A percentile compares a stretch with the other conserved stretches of the same genome.
Evolutionary conservation across 2,329 filamentous ascomycete species (phyloP).

Genomic region (Exutisphaerella laricina): DNA sequence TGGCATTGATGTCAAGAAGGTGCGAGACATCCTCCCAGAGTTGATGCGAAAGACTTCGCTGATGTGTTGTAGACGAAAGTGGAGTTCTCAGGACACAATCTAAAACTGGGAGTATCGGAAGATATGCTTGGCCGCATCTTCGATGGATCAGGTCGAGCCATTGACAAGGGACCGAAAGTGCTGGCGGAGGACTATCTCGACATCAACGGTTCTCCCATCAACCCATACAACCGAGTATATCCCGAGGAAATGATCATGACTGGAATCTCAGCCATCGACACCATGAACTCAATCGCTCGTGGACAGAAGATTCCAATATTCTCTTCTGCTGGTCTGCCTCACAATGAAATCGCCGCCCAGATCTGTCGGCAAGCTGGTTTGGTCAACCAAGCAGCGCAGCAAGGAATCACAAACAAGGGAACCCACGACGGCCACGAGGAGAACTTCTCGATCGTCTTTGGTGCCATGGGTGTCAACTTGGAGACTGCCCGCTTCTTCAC

Average conservation of each 20-base stretch:
- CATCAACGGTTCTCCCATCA: constrained; percentile 98
- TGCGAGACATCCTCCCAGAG: constrained; percentile 29
- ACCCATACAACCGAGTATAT: constrained; percentile 96
- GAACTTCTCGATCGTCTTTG: constrained; percentile 99
- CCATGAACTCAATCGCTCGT: constrained; percentile 88
- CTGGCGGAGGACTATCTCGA: constrained; percentile 96
- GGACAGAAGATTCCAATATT: constrained; percentile 99
- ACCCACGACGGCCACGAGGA: constrained; percentile 96
- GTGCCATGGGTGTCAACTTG: constrained; percentile 99
- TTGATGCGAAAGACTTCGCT: too few species aligned
- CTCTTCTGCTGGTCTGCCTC: constrained; percentile 93
- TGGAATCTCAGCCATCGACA: constrained; percentile 98
- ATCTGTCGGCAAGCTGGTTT: constrained; percentile 96
- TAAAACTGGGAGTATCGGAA: constrained; percentile 98
- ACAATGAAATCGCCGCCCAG: constrained; percentile 98
- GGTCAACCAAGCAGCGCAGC: constrained; percentile 64
- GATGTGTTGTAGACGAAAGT: constrained; percentile 68
- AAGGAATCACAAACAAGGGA: constrained; percentile 64
- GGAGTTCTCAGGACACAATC: constrained; percentile 91
- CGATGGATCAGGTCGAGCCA: constrained; percentile 93
- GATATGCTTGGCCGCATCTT: constrained; percentile 99
- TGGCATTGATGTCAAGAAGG: constrained; percentile 98
- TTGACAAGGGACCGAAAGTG: constrained; percentile 98
- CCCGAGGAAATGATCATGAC: constrained; percentile 99
- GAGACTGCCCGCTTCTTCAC: constrained; percentile 99